phyloP scores from a whole-genome alignment of 2,329 filamentous ascomycete species.

The Paecilomyces sp. region DNA sequence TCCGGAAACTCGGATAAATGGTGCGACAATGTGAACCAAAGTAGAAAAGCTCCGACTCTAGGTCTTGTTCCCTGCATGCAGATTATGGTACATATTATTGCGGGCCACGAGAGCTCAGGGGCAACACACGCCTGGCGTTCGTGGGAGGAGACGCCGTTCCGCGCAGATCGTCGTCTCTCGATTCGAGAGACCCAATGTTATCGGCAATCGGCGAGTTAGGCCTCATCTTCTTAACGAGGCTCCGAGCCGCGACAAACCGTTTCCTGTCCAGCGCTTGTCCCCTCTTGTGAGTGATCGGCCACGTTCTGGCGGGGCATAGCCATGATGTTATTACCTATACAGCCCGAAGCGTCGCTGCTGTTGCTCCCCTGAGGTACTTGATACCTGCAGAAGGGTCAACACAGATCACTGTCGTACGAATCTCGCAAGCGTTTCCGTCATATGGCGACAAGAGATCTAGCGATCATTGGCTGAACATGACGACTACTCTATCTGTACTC shows the following conservation, averaged over 20 bases:
- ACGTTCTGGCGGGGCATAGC: background rate
- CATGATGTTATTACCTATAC: background rate
- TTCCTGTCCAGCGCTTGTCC: background rate
- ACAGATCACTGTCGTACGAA: background rate
- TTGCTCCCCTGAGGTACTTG: background rate
- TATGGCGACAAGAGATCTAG: background rate
- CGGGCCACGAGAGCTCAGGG: background rate
- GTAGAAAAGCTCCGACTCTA: background rate
- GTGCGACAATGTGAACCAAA: background rate
- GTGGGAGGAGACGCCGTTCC: background rate
- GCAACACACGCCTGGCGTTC: background rate
- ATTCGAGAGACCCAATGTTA: background rate
- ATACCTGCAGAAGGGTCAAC: background rate
- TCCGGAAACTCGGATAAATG: background rate
- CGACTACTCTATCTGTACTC: background rate
- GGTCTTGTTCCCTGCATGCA: background rate
- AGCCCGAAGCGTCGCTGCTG: background rate
- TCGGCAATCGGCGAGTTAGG: background rate
- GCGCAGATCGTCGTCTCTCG: background rate
- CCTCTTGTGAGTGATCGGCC: background rate
- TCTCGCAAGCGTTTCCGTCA: background rate
- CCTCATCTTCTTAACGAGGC: background rate
- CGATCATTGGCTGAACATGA: background rate
- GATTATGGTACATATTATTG: background rate
- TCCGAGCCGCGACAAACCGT: background rate